Evolutionary conservation across 2,329 filamentous ascomycete species (phyloP).

Genomic region (Talaromyces amestolkiae): DNA sequence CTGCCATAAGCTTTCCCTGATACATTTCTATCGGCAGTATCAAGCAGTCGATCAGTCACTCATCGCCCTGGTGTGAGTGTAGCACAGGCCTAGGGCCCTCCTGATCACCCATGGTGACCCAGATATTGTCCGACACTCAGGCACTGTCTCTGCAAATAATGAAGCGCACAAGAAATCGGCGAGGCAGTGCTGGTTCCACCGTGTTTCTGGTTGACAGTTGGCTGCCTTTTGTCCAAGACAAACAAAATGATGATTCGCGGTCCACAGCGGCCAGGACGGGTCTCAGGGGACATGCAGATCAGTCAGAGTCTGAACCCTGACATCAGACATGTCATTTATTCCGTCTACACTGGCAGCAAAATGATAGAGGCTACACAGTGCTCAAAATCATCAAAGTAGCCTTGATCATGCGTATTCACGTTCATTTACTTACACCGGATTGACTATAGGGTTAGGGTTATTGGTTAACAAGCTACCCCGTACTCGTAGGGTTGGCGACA

Average conservation of each 20-base stretch:
- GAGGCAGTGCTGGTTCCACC: conserved; percentile 12
- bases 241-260: not conserved
- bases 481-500: not conserved
- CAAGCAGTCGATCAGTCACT: not conserved
- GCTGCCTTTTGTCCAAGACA: not conserved
- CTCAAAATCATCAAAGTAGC: not conserved
- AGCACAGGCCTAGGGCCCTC: not conserved
- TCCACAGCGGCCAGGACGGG: not conserved
- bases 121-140: not conserved
- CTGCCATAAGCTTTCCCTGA: not conserved
- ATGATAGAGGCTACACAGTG: not conserved
- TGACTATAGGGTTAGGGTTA: not conserved
- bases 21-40: not conserved
- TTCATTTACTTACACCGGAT: not conserved
- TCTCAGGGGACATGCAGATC: conserved; percentile 6
- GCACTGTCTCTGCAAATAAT: not conserved
- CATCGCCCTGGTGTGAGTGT: not conserved
- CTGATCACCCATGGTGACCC: not conserved
- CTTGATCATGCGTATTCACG: not conserved
- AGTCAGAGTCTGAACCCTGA: conserved; percentile 3
- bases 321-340: not conserved
- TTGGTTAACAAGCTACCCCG: not conserved
- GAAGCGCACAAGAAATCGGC: not conserved
- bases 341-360: not conserved
- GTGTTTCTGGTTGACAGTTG: not conserved